Evolutionary conservation across 129 eudicot genomes (phyloP).

Genomic region (Lactuca sativa): DNA sequence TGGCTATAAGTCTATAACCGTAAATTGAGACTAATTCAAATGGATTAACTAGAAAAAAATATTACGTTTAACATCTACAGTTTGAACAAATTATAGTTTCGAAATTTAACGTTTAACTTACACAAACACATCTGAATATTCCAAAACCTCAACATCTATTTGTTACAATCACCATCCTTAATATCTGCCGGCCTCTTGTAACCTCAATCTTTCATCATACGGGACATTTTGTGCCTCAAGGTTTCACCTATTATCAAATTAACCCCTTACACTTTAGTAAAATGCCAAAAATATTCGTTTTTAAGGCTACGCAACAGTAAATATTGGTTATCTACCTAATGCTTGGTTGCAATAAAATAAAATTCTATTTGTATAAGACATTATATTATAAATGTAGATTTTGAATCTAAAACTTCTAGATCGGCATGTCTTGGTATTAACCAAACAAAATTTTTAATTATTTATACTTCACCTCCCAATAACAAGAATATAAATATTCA

Average conservation of each 20-base stretch:
- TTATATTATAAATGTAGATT: no score
- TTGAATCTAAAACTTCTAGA: no score
- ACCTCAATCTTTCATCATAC: conserved; percentile 6
- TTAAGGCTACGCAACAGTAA: not conserved
- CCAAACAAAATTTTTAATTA: not conserved
- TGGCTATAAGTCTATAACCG: no score
- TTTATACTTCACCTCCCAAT: not conserved
- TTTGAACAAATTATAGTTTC: not conserved
- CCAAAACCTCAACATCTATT: conserved; percentile 26
- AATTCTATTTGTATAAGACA: no score
- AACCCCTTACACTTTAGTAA: not conserved
- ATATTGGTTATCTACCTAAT: not conserved
- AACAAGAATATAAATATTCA: no score
- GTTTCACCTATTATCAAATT: not conserved
- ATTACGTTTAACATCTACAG: not conserved
- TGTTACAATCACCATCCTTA: conserved; percentile 22
- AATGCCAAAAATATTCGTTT: not conserved
- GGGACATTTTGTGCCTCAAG: conserved; percentile 4
- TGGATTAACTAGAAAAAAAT: no score
- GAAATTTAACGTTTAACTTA: not conserved
- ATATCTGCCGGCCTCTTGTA: conserved; percentile 34
- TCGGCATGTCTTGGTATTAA: no score
- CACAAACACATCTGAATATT: conserved; percentile 26
- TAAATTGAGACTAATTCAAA: no score
- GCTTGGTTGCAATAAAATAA: not conserved